These are phyloP conservation scores for Nakazawaea wyomingensis DNA, from an alignment of 805 yeast genomes.

Conservation along the genomic window DNA sequence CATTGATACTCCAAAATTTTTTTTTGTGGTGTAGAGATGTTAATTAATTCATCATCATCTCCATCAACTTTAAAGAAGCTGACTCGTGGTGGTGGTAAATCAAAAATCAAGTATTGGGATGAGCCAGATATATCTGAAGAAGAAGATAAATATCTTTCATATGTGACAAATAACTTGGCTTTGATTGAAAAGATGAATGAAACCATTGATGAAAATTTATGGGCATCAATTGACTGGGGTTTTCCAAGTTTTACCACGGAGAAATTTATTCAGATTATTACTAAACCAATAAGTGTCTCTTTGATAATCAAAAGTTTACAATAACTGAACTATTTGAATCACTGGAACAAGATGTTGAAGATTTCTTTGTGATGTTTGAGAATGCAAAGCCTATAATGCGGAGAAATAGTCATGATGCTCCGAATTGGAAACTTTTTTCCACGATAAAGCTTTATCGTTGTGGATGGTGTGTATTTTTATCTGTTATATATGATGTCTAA, in stretches of 20 bases:
- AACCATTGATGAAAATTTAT: slow-evolving; percentile 40
- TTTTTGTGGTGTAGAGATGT: too few relatives aligned
- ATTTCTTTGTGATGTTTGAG: slow-evolving; percentile 49
- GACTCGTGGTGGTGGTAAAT: background rate
- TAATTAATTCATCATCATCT: too few relatives aligned
- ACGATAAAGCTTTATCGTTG: slow-evolving; percentile 13
- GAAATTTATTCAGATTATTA: slow-evolving; percentile 80
- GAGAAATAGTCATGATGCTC: slow-evolving; percentile 62
- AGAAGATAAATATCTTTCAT: slow-evolving; percentile 14
- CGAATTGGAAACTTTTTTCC: slow-evolving; percentile 39
- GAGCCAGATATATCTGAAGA: slow-evolving; percentile 4
- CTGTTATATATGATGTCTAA: too few relatives aligned
- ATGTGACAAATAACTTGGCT: slow-evolving; percentile 17
- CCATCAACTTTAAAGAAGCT: slow-evolving; percentile 15
- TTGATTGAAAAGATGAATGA: slow-evolving; percentile 39
- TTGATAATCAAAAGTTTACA: slow-evolving; percentile 47
- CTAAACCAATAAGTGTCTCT: slow-evolving; percentile 53
- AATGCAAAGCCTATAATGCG: slow-evolving; percentile 68
- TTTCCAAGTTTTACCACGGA: slow-evolving; percentile 69
- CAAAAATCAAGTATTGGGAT: background rate
- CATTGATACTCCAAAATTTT: slow-evolving; percentile 17
- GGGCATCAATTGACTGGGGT: slow-evolving; percentile 43
- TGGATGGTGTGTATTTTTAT: too few relatives aligned
- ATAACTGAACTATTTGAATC: slow-evolving; percentile 23
- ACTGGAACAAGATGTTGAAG: slow-evolving; percentile 44